A percentile compares a stretch with the other conserved stretches of the same genome.
Conservation (phyloP, 768 basidiomycete species). For the Boletus coccyginus region DNA sequence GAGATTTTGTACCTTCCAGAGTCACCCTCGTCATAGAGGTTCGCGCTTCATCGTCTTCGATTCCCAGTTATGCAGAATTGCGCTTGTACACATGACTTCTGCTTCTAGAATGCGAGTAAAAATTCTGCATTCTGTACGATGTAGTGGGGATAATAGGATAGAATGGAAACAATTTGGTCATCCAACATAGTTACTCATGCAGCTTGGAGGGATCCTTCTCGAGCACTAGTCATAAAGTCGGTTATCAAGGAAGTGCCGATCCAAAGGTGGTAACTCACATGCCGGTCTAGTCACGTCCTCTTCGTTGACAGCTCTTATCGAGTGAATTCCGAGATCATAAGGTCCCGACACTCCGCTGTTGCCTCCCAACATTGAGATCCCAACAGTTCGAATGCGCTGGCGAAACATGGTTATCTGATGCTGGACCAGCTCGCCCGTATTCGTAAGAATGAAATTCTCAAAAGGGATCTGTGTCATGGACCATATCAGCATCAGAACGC, state of each 20-base stretch:
- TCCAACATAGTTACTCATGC: constrained; percentile 11
- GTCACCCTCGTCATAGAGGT: constrained; percentile 5
- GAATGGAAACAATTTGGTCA: background rate
- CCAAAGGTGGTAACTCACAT: constrained; percentile 21
- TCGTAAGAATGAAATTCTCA: constrained; percentile 68
- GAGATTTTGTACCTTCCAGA: constrained; percentile 12
- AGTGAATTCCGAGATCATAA: constrained; percentile 83
- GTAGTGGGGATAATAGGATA: background rate
- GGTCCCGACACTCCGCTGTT: constrained; percentile 70
- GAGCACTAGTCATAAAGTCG: constrained; percentile 7
- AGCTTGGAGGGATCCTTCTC: constrained; percentile 28
- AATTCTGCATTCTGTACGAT: constrained; percentile 1
- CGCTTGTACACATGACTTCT: constrained; percentile 28
- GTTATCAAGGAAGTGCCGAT: background rate
- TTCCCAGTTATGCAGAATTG: constrained; percentile 9
- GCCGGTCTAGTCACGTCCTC: constrained; percentile 47
- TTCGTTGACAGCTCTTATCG: constrained; percentile 77
- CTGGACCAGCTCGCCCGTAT: constrained; percentile 65
- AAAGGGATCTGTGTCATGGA: constrained; percentile 68
- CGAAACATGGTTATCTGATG: constrained; percentile 74
- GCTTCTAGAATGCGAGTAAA: constrained; percentile 7
- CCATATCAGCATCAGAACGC: constrained; percentile 2
- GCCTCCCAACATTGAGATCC: constrained; percentile 85
- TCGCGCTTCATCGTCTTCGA: background rate
- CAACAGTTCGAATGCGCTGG: constrained; percentile 74